Conservation (phyloP, 176 grass and related monocot species). For the Zoysia pacifica region DNA sequence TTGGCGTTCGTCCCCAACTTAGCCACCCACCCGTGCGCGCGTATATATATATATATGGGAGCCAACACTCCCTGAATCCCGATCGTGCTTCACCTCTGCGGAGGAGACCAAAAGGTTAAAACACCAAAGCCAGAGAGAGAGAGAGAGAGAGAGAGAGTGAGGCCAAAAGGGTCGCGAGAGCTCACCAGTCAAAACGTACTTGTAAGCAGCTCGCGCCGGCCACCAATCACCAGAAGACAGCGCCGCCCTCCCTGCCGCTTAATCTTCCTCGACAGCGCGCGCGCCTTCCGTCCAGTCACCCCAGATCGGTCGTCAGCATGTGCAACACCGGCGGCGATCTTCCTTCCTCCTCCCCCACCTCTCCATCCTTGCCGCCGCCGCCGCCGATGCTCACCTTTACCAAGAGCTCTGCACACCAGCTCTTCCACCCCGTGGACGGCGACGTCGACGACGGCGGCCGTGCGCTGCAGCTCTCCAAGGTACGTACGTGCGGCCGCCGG, state of each 20-base stretch:
- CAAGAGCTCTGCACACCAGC: constrained; percentile 44
- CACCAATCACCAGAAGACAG: constrained; percentile 32
- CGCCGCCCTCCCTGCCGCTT: not conserved
- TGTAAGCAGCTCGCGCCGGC: constrained; percentile 24
- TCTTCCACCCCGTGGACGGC: constrained; percentile 41
- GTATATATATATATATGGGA: constrained; percentile 62
- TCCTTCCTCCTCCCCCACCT: not conserved
- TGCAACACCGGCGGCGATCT: constrained; percentile 41
- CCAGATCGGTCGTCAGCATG: constrained; percentile 21
- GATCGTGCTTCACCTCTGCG: constrained; percentile 11
- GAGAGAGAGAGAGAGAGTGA: not conserved
- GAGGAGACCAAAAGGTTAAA: constrained; percentile 58
- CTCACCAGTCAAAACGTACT: constrained; percentile 48
- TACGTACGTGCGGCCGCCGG: not conserved
- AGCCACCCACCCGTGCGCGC: too few species aligned
- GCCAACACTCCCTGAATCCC: not conserved
- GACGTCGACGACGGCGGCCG: not conserved
- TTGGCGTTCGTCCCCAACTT: not conserved
- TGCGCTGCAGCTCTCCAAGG: constrained; percentile 49
- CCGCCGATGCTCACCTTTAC: not conserved
- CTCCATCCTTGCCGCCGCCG: constrained; percentile 15
- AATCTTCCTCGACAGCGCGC: not conserved
- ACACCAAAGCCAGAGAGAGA: constrained; percentile 1
- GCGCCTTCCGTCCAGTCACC: not conserved
- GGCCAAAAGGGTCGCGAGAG: too few species aligned